Evolutionary conservation across 306 rosid genomes (phyloP), one percentile per base, ranked within the genome.

Genomic region (Lotus japonicus): DNA sequence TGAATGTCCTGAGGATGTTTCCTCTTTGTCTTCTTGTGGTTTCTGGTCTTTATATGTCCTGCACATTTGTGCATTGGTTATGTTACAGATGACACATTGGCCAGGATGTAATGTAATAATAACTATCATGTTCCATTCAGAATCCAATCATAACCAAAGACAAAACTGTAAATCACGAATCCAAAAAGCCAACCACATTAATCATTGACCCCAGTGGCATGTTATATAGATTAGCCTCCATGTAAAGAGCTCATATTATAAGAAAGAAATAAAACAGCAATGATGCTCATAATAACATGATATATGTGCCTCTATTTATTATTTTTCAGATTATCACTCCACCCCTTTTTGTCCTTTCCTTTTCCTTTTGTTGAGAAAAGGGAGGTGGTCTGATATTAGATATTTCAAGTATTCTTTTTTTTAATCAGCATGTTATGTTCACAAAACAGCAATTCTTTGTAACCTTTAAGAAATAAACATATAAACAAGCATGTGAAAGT

Each of bases 1-100:
- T 55, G 88, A 84, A 38, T 80, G 87, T 71, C 97, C 91, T 12
- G 96, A 81, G 19, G 88, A 78, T 2, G 95, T 45, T 65, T 85
- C 89, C 74, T 85, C 91, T 62, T 80, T 85, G 71, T 84, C 86
- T 60, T 85, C 95, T 23, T 49, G 68, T 15, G 89, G 78, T 59
- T 82, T 84, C 35, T 66, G 71, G 55, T 90, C 92, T 77, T 79
- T 86, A 39, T 43, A 53, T 64, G 81, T 77, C 89, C 99, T 95
- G 88, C 79, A 79, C 56, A 73, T 75, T 61, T 14, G 62, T 33
- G 48, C 16, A 73, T 41, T 60, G 68, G 33, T 23, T 57, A 38
- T 48, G 58, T 57, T 48, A 57, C 18, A 55, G 31, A 61, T 18
- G 68, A 48, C 54, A 68, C 58, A 58, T 64, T 33, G 11, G 68